Conservation (phyloP, 1,284 basidiomycete genomes). For the Chondrostereum purpureum region DNA sequence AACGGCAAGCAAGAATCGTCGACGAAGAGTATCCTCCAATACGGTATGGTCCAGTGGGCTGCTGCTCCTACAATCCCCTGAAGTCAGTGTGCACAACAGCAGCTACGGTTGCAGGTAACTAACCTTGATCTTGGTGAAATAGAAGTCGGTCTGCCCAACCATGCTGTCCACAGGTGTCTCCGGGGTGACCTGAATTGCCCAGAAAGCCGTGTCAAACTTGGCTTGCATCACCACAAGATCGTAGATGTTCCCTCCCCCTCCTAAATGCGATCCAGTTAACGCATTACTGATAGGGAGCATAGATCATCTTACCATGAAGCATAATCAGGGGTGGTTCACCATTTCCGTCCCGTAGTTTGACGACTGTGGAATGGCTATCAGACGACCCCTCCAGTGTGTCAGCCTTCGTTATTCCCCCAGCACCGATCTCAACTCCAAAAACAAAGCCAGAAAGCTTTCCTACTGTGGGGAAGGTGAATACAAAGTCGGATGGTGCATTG, state of each 20-base stretch:
- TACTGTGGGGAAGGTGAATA: too few relatives aligned
- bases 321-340: constrained; percentile 7
- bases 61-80: constrained; percentile 4
- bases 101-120: not conserved
- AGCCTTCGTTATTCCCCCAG: too few relatives aligned
- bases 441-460: too few relatives aligned
- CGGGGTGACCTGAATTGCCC: constrained; percentile 7
- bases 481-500: too few relatives aligned
- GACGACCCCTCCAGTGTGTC: too few relatives aligned
- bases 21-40: constrained; percentile 15
- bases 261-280: not conserved
- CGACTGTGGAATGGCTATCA: too few relatives aligned
- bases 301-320: constrained; percentile 4
- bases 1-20: constrained; percentile 7
- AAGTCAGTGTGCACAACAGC: not conserved
- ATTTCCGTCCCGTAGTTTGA: constrained; percentile 4
- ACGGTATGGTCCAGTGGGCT: constrained; percentile 16
- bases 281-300: not conserved
- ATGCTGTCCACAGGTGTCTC: constrained; percentile 1
- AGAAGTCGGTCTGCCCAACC: constrained; percentile 3
- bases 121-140: constrained; percentile 8
- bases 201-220: constrained; percentile 5
- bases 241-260: constrained; percentile 6
- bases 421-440: too few relatives aligned
- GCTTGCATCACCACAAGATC: constrained; percentile 2